Evolutionary conservation across 495 filamentous ascomycete genomes (phyloP), one percentile per base, ranked within the genome.

Genomic region (Parathielavia hyrcaniae): DNA sequence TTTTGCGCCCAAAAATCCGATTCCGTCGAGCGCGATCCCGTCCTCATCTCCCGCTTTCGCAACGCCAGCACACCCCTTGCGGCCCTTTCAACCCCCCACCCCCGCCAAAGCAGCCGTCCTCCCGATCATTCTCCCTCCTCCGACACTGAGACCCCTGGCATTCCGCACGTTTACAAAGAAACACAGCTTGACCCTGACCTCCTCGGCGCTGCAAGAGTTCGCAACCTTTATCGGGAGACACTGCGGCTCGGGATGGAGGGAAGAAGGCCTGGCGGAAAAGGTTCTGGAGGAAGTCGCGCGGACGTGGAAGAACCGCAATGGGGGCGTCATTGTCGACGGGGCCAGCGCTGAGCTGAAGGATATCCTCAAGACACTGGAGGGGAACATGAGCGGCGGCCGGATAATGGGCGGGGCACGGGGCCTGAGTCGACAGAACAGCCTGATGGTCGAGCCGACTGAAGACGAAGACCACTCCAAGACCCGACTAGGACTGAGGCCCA

Each of bases 111-210:
- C 87, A 0, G 89, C 88, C 19, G 85, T 96, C 50, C 77, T 97
- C 7, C 89, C 93, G 13, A 90, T 98, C 53, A 71, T 92, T 36
- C 86, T 98, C 34, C 91, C 91, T 17, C 87, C 90, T 4, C 83
- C 88, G 22, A 92, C 89, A 0, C 78, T 98, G 36, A 83, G 93
- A 61, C 95, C 93, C 7, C 77, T 97, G 36, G 93, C 93, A 41
- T 97, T 98, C 69, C 86, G 93, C 40, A 92, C 89, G 0, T 95
- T 98, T 62, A 98, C 93, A 8, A 95, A 96, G 73, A 98, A 98
- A 65, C 90, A 98, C 71, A 92, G 91, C 68, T 78, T 98, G 39
- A 97, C 91, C 0, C 85, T 98, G 40, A 96, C 89, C 4, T 92
- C 92, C 0, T 81, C 90, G 10, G 89, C 93, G 0, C 78, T 98